Conservation (phyloP, 768 basidiomycete species). For the Rhodotorula toruloides region DNA sequence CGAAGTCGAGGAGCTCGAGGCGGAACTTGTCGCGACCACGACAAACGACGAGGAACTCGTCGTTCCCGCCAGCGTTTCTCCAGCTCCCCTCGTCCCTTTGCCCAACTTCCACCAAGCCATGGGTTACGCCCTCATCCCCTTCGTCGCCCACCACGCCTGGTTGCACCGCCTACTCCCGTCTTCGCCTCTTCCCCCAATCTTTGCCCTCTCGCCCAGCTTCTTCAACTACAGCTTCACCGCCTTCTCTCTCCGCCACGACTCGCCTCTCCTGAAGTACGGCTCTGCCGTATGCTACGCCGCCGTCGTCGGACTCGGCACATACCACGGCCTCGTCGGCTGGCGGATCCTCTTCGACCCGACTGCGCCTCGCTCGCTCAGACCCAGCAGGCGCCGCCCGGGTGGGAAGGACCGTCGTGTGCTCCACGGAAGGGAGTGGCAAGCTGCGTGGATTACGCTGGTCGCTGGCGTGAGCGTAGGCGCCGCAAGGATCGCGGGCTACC, state of each 20-base stretch:
- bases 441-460: constrained; percentile 20
- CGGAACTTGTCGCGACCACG: too few relatives aligned
- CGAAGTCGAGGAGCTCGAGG: not conserved
- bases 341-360: constrained; percentile 24
- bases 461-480: constrained; percentile 26
- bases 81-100: not conserved
- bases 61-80: not conserved
- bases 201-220: constrained; percentile 36
- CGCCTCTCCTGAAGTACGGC: not conserved
- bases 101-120: constrained; percentile 23
- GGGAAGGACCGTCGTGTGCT: constrained; percentile 1
- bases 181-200: constrained; percentile 29
- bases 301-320: constrained; percentile 20
- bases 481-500: constrained; percentile 32
- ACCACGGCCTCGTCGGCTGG: constrained; percentile 38
- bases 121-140: constrained; percentile 39
- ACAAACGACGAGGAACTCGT: constrained; percentile 12
- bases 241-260: constrained; percentile 25
- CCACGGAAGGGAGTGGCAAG: constrained; percentile 25
- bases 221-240: constrained; percentile 39
- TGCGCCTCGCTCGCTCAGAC: constrained; percentile 17
- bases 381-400: not conserved
- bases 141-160: constrained; percentile 31
- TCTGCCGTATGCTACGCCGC: constrained; percentile 24
- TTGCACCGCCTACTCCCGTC: constrained; percentile 40